A percentile compares a stretch with the other conserved stretches of the same genome.
These are phyloP conservation scores for Coemansia sp. DNA, from an alignment of 192 early-diverging fungal genomes.

Conservation along the genomic window DNA sequence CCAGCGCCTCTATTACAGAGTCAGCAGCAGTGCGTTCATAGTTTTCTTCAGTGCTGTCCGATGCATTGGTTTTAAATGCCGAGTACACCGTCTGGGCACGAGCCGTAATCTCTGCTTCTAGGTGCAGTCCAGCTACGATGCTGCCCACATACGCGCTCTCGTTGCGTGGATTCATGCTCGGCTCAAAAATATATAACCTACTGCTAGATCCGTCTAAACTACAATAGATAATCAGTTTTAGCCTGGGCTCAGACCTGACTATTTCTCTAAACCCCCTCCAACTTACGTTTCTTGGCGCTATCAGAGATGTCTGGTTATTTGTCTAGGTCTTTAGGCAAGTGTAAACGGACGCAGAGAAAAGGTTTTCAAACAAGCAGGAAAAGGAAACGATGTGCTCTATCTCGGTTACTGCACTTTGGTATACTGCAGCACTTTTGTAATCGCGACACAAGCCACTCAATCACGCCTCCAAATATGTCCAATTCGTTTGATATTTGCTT, in stretches of 20 bases:
- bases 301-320: too few species aligned
- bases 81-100: background rate
- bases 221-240: background rate
- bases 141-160: background rate
- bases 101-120: background rate
- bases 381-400: background rate
- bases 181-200: background rate
- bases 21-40: background rate
- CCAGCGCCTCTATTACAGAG: background rate
- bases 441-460: constrained; percentile 5
- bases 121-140: background rate
- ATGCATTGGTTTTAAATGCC: background rate
- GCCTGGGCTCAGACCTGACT: too few species aligned
- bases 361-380: background rate
- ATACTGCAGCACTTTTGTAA: constrained; percentile 3
- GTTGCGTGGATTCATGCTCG: background rate
- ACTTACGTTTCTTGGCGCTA: too few species aligned
- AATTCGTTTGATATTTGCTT: constrained; percentile 3
- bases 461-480: background rate
- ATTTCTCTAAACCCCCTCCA: too few species aligned
- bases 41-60: background rate
- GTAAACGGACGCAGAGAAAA: too few species aligned
- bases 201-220: background rate
- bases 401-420: background rate
- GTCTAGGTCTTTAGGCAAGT: too few species aligned